Base-by-base conservation (phyloP, 1,139 yeast genomes). In the Blastobotrys elegans region DNA sequence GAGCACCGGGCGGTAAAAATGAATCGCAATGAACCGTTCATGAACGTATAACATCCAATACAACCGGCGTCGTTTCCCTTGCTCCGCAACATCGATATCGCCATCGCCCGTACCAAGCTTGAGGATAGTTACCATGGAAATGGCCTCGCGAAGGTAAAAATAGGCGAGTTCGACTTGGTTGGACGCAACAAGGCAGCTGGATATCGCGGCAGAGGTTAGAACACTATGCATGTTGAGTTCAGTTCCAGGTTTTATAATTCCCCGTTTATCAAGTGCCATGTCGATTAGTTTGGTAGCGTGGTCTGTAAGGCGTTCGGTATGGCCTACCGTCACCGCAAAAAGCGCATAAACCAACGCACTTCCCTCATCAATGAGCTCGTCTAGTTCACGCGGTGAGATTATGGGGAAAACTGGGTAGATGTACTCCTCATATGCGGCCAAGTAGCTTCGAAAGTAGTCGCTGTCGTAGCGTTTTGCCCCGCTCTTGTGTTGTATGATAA, bases 31-130 rank as follows among this genome's bases (percentile, higher is more conserved):
- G 35, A 53, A 53, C 33, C 57, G 50, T 32, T 54, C 57, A 43
- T 54, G 57, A 13, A 54, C 52, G 30, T 51, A 54, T 22, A 54
- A 31, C 44, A 54, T 50, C 57, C 57, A 54, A 31, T 53, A 52
- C 32, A 53, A 38, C n/a, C 57, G 38, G 36, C 44, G 50, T 4
- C 48, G 46, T n/a, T 50, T 47, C 3, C 55, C 48, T 14, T 54
- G 44, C 29, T 53, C 56, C 16, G 20, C 24, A 6, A 40, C 17
- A 8, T 38, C 44, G 16, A 22, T 18, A 6, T n/a, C 26, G 13
- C 14, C 13, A 4, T 33, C 22, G n/a, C 46, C 50, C n/a, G n/a
- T n/a, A 26, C 46, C 36, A 10, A 51, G 45, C n/a, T 48, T 34
- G 32, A 53, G 29, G 10, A 54, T 49, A 13, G 50, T 33, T 1